Base-by-base conservation (phyloP, 164 flowering plant genomes). In the Vitis riparia region DNA sequence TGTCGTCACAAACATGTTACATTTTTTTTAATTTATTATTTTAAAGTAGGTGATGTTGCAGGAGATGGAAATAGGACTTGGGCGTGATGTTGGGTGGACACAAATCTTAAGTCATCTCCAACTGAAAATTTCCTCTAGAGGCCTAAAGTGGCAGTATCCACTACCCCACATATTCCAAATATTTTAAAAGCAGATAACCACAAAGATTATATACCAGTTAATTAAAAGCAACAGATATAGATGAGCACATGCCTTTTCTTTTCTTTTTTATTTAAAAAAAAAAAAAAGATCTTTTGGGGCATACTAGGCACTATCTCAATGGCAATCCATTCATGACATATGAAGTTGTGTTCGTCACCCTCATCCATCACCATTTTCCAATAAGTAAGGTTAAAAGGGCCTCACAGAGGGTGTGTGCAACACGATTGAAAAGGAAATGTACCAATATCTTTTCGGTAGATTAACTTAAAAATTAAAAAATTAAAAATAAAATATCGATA, bases 71-170 rank as follows among this genome's bases (percentile, higher is more conserved):
- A 51, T 44, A 37, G 51, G 59, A n/a, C 0, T 51, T 73, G 68
- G 63, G 58, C 15, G 17, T 72, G 70, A 65, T 27, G 73, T 69
- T 76, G 73, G 67, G n/a, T 55, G 19, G 56, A 59, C 62, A 37
- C 7, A 37, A 0, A 66, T 62, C 67, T 69, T 19, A 47, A 61
- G 70, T 76, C 68, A 69, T 51, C 64, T 47, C 29, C 65, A 68
- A 73, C 57, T 2, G n/a, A 53, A 63, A 58, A 30, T 3, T n/a
- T 57, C 62, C 70, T 32, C 6, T 3, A 55, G 44, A 37, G 59
- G 60, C 15, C 68, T 60, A 77, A 76, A 51, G 79, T 64, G 63
- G 60, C 19, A 62, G 5, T 55, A 75, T 49, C 55, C 67, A 37
- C 44, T 6, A 23, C 44, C 8, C 44, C 44, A 37, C 59, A 58